Conservation (phyloP, 2,329 filamentous ascomycete species). For the Leptoxyphium fumago region DNA sequence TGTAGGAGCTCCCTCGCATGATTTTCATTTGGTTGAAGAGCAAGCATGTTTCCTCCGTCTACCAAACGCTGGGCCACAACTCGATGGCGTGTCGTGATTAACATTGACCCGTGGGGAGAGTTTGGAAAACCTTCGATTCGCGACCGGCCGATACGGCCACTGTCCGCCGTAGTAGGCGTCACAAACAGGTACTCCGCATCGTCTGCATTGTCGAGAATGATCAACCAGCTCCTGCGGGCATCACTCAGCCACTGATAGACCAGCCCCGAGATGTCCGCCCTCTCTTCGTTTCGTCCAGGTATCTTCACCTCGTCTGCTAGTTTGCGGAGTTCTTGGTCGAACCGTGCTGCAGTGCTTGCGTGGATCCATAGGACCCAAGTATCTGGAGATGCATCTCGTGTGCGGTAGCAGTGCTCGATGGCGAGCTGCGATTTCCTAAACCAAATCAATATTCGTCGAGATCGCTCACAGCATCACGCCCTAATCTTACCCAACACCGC, state of each 20-base stretch:
- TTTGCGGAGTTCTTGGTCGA: slow-evolving; percentile 7
- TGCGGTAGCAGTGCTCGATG: slow-evolving; percentile 9
- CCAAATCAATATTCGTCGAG: not conserved
- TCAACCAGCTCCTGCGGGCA: slow-evolving; percentile 8
- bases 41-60: slow-evolving; percentile 6
- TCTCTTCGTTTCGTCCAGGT: slow-evolving; percentile 2
- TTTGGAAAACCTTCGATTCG: slow-evolving; percentile 7
- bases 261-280: slow-evolving; percentile 9
- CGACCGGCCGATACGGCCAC: no score
- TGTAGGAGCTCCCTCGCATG: slow-evolving; percentile 11
- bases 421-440: slow-evolving; percentile 15
- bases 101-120: slow-evolving; percentile 9
- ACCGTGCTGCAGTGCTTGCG: slow-evolving; percentile 9
- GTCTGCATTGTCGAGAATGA: slow-evolving; percentile 15
- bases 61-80: slow-evolving; percentile 8
- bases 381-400: slow-evolving; percentile 3
- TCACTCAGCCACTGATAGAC: slow-evolving; percentile 9
- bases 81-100: slow-evolving; percentile 10
- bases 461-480: not conserved
- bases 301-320: slow-evolving; percentile 7
- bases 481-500: slow-evolving; percentile 12
- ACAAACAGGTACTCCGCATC: slow-evolving; percentile 5
- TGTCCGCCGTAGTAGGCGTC: no score
- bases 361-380: slow-evolving; percentile 14
- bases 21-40: slow-evolving; percentile 11